These are phyloP conservation scores for Karstenula rhodostoma DNA, from an alignment of 2,329 filamentous ascomycete species.

Conservation along the genomic window DNA sequence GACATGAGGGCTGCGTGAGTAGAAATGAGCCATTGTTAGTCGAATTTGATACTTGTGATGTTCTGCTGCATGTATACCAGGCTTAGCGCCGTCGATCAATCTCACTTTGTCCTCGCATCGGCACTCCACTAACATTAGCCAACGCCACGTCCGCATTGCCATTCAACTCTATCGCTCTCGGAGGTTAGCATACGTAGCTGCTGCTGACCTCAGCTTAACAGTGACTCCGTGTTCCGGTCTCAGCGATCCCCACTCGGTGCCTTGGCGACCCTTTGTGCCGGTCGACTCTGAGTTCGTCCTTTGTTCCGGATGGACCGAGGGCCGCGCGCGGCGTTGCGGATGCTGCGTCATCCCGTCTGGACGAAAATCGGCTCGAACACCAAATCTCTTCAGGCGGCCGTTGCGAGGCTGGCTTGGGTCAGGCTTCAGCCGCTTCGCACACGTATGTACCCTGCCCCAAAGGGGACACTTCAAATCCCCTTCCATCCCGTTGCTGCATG, in stretches of 20 bases:
- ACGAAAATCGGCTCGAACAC: slow-evolving; percentile 1
- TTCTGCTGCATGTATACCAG: background rate
- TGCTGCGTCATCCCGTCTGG: slow-evolving; percentile 6
- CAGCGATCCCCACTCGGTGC: background rate
- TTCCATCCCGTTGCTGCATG: background rate
- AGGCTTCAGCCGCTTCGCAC: background rate
- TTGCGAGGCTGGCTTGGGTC: background rate
- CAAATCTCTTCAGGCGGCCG: background rate
- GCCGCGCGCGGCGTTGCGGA: background rate
- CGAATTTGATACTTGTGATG: background rate
- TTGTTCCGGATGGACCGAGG: background rate
- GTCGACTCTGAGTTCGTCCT: background rate
- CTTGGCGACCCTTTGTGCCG: background rate
- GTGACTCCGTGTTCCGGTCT: background rate
- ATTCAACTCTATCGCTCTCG: background rate
- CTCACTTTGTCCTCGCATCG: background rate
- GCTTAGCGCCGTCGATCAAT: slow-evolving; percentile 9
- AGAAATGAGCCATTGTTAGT: slow-evolving; percentile 1
- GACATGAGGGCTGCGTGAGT: background rate
- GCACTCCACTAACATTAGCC: background rate
- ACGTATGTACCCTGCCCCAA: too few species aligned
- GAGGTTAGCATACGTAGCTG: slow-evolving; percentile 1
- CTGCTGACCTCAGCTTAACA: background rate
- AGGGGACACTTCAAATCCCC: background rate
- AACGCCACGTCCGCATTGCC: too few species aligned